Evolutionary conservation across 1,284 basidiomycete genomes (phyloP), one percentile per base, ranked within the genome.

Genomic region (Ustilago loliicola): DNA sequence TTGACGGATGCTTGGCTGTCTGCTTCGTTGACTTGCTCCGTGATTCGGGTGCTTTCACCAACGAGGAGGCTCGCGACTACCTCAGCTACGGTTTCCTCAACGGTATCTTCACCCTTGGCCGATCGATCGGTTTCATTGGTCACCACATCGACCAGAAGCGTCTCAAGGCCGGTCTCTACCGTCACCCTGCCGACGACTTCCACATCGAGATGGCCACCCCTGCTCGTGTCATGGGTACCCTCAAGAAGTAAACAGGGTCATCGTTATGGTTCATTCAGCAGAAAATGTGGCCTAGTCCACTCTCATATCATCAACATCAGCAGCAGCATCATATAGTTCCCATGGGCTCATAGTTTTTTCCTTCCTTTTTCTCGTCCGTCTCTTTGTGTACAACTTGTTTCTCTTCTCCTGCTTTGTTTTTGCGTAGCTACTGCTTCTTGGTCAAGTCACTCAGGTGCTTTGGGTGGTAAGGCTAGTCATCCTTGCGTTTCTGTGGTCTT

Each of bases 21-120:
- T 97, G 93, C 89, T 98, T 99, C 89, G 94, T 96, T 84, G 96
- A 98, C 88, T 90, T 99, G 67, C 91, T 99, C 70, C 91, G 93
- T 57, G 94, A 96, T 87, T 92, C 91, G 67, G 95, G 96, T 77
- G 96, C 96, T 7, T 99, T 99, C 90, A 95, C 93, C 3, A 90
- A 92, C 23, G 96, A 98, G 80, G 96, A 98, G 89, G 96, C 95
- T 17, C 93, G 95, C 80, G 96, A 99, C 88, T 98, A 98, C 90
- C 94, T 95, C 89, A 74, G 89, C 90, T 94, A 95, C 80, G 94
- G 94, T 66, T 93, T 93, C 21, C 90, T 99, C 72, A 98, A 98
- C 87, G 96, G 95, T 77, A 90, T 99, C 70, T 99, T 99, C 89
- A 96, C 98, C 52, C 92, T 98, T 66, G 96, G 96, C 66, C 93